Percentiles rank a stretch among this genome's conserved stretches.
phyloP scores from a whole-genome alignment of 2,329 filamentous ascomycete species.

The Fusarium tupiense region DNA sequence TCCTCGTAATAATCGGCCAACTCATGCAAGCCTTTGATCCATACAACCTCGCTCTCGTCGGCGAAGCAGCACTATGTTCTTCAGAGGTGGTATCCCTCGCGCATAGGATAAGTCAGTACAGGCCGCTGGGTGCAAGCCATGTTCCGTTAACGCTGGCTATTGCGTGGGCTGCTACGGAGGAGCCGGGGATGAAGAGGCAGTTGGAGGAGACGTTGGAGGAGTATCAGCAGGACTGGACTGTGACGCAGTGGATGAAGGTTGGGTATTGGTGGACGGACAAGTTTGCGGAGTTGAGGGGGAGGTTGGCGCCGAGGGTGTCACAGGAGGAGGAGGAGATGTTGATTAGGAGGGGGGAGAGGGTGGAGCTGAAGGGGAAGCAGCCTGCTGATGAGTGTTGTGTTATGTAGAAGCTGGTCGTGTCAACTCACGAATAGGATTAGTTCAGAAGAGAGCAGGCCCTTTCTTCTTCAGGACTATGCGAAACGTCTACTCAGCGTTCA shows the following conservation, averaged over 20 bases:
- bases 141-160: conserved; percentile 23
- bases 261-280: conserved; percentile 31
- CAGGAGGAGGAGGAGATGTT: background rate
- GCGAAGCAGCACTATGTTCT: conserved; percentile 21
- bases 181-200: conserved; percentile 18
- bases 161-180: conserved; percentile 31
- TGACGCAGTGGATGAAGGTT: conserved; percentile 23
- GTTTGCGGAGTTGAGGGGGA: conserved; percentile 18
- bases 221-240: conserved; percentile 30
- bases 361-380: background rate
- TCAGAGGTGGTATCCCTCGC: conserved; percentile 26
- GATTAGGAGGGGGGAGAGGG: background rate
- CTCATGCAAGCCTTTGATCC: conserved; percentile 36
- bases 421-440: accelerated
- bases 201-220: conserved; percentile 15
- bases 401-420: background rate
- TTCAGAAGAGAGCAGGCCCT: background rate
- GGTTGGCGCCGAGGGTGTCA: conserved; percentile 3
- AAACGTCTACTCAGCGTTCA: background rate
- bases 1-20: conserved; percentile 20
- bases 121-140: conserved; percentile 28
- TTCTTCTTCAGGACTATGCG: no score
- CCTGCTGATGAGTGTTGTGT: conserved; percentile 27
- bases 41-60: conserved; percentile 9
- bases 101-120: conserved; percentile 5